A percentile compares a stretch with the other conserved stretches of the same genome.
phyloP scores from a whole-genome alignment of 805 yeast genomes.

The Zygosaccharomyces kombuchaensis region DNA sequence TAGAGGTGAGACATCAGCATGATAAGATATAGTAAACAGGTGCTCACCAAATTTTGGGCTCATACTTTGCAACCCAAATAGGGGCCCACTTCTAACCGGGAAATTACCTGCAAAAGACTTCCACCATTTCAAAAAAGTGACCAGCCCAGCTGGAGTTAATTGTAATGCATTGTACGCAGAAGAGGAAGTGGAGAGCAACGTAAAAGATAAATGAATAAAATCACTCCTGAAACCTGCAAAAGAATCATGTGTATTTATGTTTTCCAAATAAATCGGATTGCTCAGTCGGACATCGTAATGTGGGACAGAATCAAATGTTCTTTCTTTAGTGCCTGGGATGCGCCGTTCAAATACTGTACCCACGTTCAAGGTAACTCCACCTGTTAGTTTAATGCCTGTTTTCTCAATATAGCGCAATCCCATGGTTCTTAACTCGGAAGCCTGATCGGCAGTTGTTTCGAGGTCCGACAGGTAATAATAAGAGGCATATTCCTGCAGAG shows the following conservation, averaged over 20 bases:
- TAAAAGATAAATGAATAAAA: conserved; percentile 67
- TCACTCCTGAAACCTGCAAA: conserved; percentile 77
- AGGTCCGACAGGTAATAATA: conserved; percentile 45
- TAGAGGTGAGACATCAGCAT: conserved; percentile 66
- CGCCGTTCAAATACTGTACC: conserved; percentile 56
- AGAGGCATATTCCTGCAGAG: conserved; percentile 43
- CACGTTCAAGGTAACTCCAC: conserved; percentile 54
- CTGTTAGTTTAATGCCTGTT: conserved; percentile 52
- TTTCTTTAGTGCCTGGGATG: conserved; percentile 29
- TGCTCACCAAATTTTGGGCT: conserved; percentile 71
- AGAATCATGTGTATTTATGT: conserved; percentile 62
- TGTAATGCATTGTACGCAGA: conserved; percentile 67
- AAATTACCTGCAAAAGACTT: conserved; percentile 70
- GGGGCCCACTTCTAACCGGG: conserved; percentile 70
- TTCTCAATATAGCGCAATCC: conserved; percentile 41
- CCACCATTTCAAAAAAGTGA: conserved; percentile 84
- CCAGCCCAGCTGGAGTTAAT: conserved; percentile 63
- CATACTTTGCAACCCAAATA: conserved; percentile 55
- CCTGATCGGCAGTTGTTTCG: conserved; percentile 17
- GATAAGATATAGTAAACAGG: conserved; percentile 73
- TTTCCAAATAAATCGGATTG: conserved; percentile 51
- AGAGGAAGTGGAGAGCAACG: conserved; percentile 42
- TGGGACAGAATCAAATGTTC: conserved; percentile 48
- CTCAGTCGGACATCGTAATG: conserved; percentile 56
- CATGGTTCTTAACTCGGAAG: conserved; percentile 23